A percentile compares a stretch with the other conserved stretches of the same genome.
Evolutionary conservation across 805 yeast species (phyloP).

Genomic region (Sugiyamaella smithiae): DNA sequence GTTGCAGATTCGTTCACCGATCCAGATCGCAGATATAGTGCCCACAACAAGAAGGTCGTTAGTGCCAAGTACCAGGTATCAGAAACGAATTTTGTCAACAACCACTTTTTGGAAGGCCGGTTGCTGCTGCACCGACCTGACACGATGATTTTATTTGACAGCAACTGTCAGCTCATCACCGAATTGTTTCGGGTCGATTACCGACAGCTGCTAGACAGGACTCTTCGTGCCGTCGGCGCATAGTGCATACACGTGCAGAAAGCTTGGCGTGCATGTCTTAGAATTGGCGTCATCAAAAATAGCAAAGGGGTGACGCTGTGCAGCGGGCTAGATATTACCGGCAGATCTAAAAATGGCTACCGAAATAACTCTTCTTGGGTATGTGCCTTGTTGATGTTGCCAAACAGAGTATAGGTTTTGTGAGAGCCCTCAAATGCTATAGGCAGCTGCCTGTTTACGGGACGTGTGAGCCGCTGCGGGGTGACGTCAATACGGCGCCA

Average conservation of each 20-base stretch:
- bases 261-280: constrained; percentile 8
- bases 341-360: too few species aligned
- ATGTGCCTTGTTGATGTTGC: background rate
- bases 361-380: too few species aligned
- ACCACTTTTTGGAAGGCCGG: constrained; percentile 3
- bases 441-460: too few species aligned
- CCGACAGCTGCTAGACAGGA: constrained; percentile 3
- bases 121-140: constrained; percentile 7
- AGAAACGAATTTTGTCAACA: constrained; percentile 3
- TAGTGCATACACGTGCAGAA: background rate
- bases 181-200: background rate
- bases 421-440: too few species aligned
- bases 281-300: too few species aligned
- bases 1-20: background rate
- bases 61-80: constrained; percentile 6
- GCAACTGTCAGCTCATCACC: background rate
- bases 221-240: background rate
- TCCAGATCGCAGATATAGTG: background rate
- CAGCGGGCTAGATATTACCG: too few species aligned
- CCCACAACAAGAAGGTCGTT: background rate
- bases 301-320: too few species aligned
- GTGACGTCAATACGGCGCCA: constrained; percentile 3
- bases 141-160: constrained; percentile 1
- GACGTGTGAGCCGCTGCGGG: too few species aligned
- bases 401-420: background rate